Conservation (phyloP, 352 stramenopile species). For the Pythium pyrilobum region DNA sequence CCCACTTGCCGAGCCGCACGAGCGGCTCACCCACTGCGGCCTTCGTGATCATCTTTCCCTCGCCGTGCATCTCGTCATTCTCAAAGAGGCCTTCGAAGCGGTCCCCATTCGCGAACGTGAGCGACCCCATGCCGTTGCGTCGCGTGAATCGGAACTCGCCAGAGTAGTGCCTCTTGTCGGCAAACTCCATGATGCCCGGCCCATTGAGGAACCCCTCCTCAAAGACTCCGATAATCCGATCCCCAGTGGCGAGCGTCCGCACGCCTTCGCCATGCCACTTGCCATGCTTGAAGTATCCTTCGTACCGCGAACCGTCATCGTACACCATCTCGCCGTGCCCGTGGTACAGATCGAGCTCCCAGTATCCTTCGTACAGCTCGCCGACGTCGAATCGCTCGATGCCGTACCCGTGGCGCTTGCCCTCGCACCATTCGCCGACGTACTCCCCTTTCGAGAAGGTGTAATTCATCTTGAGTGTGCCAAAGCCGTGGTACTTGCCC, state of each 20-base stretch:
- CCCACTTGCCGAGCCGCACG: conserved; percentile 59
- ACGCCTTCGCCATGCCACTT: conserved; percentile 70
- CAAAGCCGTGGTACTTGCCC: conserved; percentile 71
- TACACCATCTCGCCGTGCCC: conserved; percentile 64
- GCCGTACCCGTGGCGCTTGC: conserved; percentile 71
- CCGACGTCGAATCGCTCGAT: conserved; percentile 74
- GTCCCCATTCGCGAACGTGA: conserved; percentile 87
- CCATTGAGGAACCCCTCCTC: conserved; percentile 53
- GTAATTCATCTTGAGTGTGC: conserved; percentile 56
- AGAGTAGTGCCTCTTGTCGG: conserved; percentile 61
- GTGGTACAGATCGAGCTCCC: conserved; percentile 58
- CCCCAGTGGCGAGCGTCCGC: conserved; percentile 50
- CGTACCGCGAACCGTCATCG: conserved; percentile 59
- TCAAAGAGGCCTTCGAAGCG: conserved; percentile 88
- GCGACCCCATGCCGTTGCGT: conserved; percentile 68
- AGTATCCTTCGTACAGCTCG: conserved; percentile 79
- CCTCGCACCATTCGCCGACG: conserved; percentile 78
- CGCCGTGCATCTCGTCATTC: conserved; percentile 79
- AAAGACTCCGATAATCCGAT: conserved; percentile 58
- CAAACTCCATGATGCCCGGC: conserved; percentile 52
- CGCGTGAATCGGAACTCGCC: conserved; percentile 54
- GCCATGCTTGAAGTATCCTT: conserved; percentile 55
- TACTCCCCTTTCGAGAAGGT: conserved; percentile 65
- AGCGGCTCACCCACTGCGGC: conserved; percentile 36
- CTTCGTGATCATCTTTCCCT: conserved; percentile 60